phyloP scores from a whole-genome alignment of 108 stramenopile genomes.

The Nitzschia sp. region DNA sequence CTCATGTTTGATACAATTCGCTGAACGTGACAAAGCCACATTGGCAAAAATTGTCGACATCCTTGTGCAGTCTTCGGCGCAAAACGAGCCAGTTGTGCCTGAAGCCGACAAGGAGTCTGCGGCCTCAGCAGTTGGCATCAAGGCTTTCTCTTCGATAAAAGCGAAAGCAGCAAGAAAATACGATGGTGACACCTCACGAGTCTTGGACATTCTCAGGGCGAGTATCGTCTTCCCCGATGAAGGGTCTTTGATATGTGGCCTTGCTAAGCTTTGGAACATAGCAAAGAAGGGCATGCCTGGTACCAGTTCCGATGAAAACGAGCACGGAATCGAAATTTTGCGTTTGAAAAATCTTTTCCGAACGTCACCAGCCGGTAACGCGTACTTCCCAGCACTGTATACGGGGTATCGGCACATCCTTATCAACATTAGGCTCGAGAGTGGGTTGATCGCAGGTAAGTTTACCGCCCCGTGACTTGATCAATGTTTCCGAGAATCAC shows the following conservation, averaged over 20 bases:
- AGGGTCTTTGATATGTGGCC: conserved; percentile 40
- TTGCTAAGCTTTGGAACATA: conserved; percentile 6
- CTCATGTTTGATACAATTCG: conserved; percentile 8
- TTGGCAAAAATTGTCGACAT: conserved; percentile 19
- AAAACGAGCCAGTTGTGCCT: conserved; percentile 3
- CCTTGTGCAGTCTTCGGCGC: conserved; percentile 28
- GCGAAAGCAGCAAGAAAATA: conserved; percentile 51
- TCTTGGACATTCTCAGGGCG: conserved; percentile 49
- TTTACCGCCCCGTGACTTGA: too few species aligned
- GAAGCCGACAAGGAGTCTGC: not conserved
- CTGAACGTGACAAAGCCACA: conserved; percentile 8
- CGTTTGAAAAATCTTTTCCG: conserved; percentile 59
- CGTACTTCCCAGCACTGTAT: conserved; percentile 32
- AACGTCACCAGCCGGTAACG: conserved; percentile 8
- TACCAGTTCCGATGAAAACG: not conserved
- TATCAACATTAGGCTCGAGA: conserved; percentile 36
- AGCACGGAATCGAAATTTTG: conserved; percentile 26
- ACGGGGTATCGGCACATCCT: conserved; percentile 59
- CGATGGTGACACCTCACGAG: conserved; percentile 41
- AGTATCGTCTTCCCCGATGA: conserved; percentile 50
- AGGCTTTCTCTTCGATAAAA: conserved; percentile 19
- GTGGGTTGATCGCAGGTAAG: conserved; percentile 55
- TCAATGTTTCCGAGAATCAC: too few species aligned
- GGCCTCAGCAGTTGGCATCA: conserved; percentile 29
- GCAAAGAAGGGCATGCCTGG: not conserved